Percentiles rank a stretch among this genome's conserved stretches.
phyloP scores from a whole-genome alignment of 768 basidiomycete species.

The Dioszegia aurantiaca region DNA sequence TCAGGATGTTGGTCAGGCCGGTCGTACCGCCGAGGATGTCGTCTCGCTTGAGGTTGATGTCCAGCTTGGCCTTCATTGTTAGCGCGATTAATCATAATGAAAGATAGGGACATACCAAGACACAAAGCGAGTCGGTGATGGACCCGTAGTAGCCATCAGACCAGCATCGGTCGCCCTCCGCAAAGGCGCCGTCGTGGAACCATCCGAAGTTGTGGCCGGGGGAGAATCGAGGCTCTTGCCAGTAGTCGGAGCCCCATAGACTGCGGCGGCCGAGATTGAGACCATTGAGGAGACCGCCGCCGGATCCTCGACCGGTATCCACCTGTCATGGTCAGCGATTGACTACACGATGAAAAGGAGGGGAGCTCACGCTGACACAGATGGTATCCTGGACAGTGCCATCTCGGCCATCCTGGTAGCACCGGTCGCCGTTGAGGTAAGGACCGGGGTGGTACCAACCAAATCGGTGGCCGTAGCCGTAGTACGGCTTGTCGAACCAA shows the following conservation, averaged over 20 bases:
- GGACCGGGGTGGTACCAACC: constrained; percentile 18
- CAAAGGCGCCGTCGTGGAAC: constrained; percentile 14
- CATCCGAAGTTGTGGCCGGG: constrained; percentile 13
- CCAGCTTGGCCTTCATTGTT: constrained; percentile 8
- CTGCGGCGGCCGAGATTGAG: constrained; percentile 8
- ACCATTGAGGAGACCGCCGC: constrained; percentile 10
- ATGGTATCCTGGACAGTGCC: constrained; percentile 25
- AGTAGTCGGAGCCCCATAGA: constrained; percentile 15
- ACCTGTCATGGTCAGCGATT: too few relatives aligned
- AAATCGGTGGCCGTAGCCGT: constrained; percentile 13
- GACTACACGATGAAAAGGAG: not conserved
- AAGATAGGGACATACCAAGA: constrained; percentile 15
- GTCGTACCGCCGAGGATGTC: not conserved
- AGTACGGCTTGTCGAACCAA: constrained; percentile 13
- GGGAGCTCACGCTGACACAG: constrained; percentile 28
- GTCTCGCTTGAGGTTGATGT: constrained; percentile 10
- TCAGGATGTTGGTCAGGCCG: not conserved
- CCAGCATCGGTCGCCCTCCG: constrained; percentile 21
- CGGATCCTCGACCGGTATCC: not conserved
- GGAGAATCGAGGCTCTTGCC: constrained; percentile 11
- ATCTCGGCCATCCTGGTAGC: constrained; percentile 19
- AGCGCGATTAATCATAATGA: constrained; percentile 3
- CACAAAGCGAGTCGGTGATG: constrained; percentile 17
- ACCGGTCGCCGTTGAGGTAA: constrained; percentile 15
- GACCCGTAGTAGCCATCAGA: constrained; percentile 12